Evolutionary conservation across 1,139 yeast species (phyloP).

Genomic region (Fermentozyma sake): DNA sequence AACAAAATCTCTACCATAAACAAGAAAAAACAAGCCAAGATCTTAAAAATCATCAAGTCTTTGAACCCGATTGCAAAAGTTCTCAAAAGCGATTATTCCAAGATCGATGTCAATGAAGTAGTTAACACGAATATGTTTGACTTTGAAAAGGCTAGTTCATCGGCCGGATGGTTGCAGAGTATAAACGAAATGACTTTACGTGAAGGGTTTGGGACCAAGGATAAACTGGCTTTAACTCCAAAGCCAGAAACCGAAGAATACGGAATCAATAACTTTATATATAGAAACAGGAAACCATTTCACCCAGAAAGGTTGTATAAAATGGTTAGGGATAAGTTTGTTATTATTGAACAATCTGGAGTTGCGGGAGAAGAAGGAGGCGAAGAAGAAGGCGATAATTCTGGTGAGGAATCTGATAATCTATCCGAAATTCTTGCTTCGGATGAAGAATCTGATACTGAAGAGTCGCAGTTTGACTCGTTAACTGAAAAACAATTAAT

Average conservation of each 20-base stretch:
- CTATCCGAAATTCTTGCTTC: slow-evolving; percentile 7
- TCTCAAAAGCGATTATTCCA: slow-evolving; percentile 28
- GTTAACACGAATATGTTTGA: slow-evolving; percentile 30
- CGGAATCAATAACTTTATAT: slow-evolving; percentile 40
- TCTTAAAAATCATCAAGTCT: slow-evolving; percentile 23
- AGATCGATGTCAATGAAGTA: slow-evolving; percentile 29
- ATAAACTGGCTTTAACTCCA: slow-evolving; percentile 16
- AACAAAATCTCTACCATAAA: slow-evolving; percentile 30
- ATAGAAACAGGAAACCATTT: slow-evolving; percentile 35
- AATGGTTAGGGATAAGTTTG: slow-evolving; percentile 30
- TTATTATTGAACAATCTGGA: slow-evolving; percentile 20
- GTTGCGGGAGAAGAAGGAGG: slow-evolving; percentile 9
- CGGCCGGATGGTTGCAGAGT: slow-evolving; percentile 47
- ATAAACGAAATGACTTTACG: slow-evolving; percentile 34
- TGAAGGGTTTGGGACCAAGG: slow-evolving; percentile 28
- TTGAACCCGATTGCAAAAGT: slow-evolving; percentile 41
- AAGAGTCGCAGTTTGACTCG: slow-evolving; percentile 17
- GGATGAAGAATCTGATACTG: slow-evolving; percentile 13
- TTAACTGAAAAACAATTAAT: slow-evolving; percentile 18
- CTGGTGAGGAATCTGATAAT: slow-evolving; percentile 6
- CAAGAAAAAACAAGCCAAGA: slow-evolving; percentile 19
- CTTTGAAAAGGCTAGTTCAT: slow-evolving; percentile 36
- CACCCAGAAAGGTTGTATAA: slow-evolving; percentile 40
- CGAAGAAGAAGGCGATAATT: slow-evolving; percentile 9
- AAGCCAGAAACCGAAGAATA: slow-evolving; percentile 34